Base-by-base conservation (phyloP, 345 rosid genomes). In the Cardamine chenopodiifolia region DNA sequence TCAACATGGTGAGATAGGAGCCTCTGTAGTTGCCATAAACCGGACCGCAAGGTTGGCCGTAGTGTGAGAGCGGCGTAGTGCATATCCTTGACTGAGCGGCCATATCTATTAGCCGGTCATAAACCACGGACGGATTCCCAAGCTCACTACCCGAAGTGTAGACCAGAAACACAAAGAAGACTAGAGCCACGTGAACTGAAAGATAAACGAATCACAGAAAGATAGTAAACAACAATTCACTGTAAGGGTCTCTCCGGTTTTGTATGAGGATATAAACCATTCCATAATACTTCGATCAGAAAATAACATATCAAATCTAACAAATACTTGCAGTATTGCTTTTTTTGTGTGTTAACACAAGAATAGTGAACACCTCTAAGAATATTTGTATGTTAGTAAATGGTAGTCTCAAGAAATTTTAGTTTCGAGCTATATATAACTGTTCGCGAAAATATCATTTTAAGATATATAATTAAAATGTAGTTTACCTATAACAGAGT, bases 31-130 rank as follows among this genome's bases (percentile, higher is more conserved):
- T 93, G 23, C 92, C 98, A 35, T 40, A 29, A 47, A 89, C 89
- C n/a, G 95, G 94, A 66, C 98, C 97, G 1, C 96, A 93, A 35
- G 97, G 82, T 79, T 91, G 97, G 35, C 82, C 90, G 2, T 49
- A 37, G 74, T 89, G 90, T 28, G 97, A 89, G 48, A 86, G 66
- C 6, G 96, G 98, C 78, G 85, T 90, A 32, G 78, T 74, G 58
- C 98, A 93, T 35, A 52, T 47, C 78, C 97, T 87, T 59, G 93
- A 85, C 74, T 78, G 86, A 80, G 91, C 86, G 3, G 86, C 78
- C 14, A 89, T 80, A 58, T 88, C 87, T 62, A 59, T 35, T 18
- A 93, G 81, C 26, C 65, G 91, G 31, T 79, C 71, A 70, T 91
- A 85, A 3, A 89, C 78, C 0, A 85, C 72, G 2, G 86, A 78